A percentile compares a stretch with the other conserved stretches of the same genome.
Conservation (phyloP, 169 alveolate species). For the Cryptosporidium baileyi region DNA sequence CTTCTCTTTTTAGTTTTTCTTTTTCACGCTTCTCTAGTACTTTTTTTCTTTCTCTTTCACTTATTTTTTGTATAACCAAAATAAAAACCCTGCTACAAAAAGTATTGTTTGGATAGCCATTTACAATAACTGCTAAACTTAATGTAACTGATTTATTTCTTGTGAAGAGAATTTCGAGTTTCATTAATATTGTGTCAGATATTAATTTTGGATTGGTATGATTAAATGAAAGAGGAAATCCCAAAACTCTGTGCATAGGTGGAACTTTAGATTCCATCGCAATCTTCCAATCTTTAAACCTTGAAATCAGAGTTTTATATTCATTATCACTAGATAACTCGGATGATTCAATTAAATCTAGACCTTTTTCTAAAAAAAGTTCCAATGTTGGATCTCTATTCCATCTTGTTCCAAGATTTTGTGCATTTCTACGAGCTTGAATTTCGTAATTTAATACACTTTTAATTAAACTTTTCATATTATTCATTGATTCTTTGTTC, state of each 20-base stretch:
- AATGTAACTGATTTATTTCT: conserved; percentile 54
- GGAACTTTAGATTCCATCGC: conserved; percentile 82
- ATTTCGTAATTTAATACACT: conserved; percentile 40
- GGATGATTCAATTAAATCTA: conserved; percentile 77
- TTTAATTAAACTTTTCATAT: conserved; percentile 16
- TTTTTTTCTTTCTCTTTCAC: conserved; percentile 55
- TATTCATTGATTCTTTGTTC: neutral
- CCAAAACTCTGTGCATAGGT: conserved; percentile 74
- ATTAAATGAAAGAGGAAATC: conserved; percentile 67
- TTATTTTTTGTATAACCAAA: conserved; percentile 41
- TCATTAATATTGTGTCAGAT: conserved; percentile 16
- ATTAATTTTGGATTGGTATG: conserved; percentile 50
- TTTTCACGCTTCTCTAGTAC: conserved; percentile 29
- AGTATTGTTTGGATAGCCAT: conserved; percentile 41
- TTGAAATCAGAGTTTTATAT: conserved; percentile 73
- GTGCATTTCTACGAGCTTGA: conserved; percentile 78
- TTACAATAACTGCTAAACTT: conserved; percentile 13
- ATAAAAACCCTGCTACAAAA: conserved; percentile 46
- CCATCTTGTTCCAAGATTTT: conserved; percentile 83
- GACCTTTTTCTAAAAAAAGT: conserved; percentile 77
- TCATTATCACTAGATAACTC: conserved; percentile 79
- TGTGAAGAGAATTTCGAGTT: conserved; percentile 40
- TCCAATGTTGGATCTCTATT: conserved; percentile 79
- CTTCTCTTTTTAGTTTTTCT: neutral
- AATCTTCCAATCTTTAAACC: conserved; percentile 82